Base-by-base conservation (phyloP, 1,284 basidiomycete species). In the Pascua sp. region DNA sequence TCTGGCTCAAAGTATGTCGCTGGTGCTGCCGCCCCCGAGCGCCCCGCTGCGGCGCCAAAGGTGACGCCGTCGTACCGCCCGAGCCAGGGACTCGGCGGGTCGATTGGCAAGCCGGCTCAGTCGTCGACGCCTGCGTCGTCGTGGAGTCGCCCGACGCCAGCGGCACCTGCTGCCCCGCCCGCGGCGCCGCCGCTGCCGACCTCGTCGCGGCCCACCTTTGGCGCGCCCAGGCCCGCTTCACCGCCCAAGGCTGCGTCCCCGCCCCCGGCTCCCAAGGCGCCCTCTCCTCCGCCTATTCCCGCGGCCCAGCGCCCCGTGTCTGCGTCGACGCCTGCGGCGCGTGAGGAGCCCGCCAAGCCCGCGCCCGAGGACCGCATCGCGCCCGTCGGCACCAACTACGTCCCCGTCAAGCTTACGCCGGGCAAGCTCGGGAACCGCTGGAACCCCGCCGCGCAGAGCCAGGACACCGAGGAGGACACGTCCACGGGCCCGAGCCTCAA, bases 1-100 rank as follows among this genome's bases (percentile, higher is more conserved):
- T 92, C 90, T 7, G 95, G 95, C n/a, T 86, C 91, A 0, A 94
- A 87, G 72, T 98, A 98, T 77, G 59, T 68, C 24, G 54, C 72
- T 44, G 40, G 65, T 55, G 63, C 69, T 41, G 66, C 71, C 45
- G 55, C 67, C 45, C 56, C 73, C 53, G 10, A 38, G 11, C 53
- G 54, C n/a, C 41, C 60, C 4, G 59, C 55, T 4, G 59, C 55
- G 12, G 58, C 67, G 15, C 45, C 68, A 5, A 72, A 67, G 57
- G 53, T 59, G 2, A 56, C 64, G 5, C 69, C 75, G 11, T 72
- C 71, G 56, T 75, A 57, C 62, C 59, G 70, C 48, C 73, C 73
- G 4, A 69, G 69, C 55, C 73, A 75, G 60, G 73, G 73, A 24
- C 60, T 73, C 4, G 73, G 73, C 10, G 73, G 73, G 41, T 57